These are phyloP conservation scores for Polychaeton citri DNA, from an alignment of 2,329 filamentous ascomycete genomes.

Conservation along the genomic window DNA sequence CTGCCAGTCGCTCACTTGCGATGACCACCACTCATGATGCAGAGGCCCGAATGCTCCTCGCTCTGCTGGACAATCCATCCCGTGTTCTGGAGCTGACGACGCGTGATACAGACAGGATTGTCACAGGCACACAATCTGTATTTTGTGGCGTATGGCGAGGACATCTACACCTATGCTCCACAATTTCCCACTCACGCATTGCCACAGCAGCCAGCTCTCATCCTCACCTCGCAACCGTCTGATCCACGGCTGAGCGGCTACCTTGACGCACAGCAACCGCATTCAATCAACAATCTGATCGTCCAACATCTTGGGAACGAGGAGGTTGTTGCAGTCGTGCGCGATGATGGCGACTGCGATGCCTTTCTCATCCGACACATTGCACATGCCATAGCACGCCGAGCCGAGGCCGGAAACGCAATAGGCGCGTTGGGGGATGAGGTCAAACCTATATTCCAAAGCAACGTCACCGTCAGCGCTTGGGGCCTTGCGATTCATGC, in stretches of 20 bases:
- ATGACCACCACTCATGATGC: no score
- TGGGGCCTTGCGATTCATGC: slow-evolving; percentile 83
- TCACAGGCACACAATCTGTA: slow-evolving; percentile 35
- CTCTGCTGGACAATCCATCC: no score
- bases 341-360: slow-evolving; percentile 45
- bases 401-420: slow-evolving; percentile 16
- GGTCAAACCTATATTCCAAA: slow-evolving; percentile 50
- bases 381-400: slow-evolving; percentile 18
- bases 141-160: slow-evolving; percentile 29
- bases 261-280: slow-evolving; percentile 25
- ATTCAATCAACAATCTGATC: slow-evolving; percentile 32
- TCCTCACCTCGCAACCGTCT: slow-evolving; percentile 26
- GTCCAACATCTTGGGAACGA: slow-evolving; percentile 32
- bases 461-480: slow-evolving; percentile 64
- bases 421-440: slow-evolving; percentile 27
- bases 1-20: no score
- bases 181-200: slow-evolving; percentile 29
- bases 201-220: slow-evolving; percentile 21
- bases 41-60: no score
- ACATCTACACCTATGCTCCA: slow-evolving; percentile 31
- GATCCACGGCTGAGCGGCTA: slow-evolving; percentile 15
- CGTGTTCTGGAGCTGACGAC: not conserved
- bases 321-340: slow-evolving; percentile 36
- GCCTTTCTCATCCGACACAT: slow-evolving; percentile 26
- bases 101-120: slow-evolving; percentile 25